Base-by-base conservation (phyloP, 192 early-diverging fungal species). In the Oehlia diaphana region DNA sequence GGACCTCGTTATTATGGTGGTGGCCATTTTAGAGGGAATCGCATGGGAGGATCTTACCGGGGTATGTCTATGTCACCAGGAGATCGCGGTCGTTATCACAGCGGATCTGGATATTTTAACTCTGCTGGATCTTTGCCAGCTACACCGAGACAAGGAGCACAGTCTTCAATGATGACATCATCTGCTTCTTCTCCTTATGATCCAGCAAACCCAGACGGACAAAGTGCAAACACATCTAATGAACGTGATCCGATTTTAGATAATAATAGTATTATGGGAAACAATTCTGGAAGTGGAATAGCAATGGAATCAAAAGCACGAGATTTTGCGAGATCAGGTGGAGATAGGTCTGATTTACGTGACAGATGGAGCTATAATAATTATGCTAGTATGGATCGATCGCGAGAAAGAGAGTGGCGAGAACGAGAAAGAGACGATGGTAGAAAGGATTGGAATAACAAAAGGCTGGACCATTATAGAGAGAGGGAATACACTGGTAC, bases 1-100 rank as follows among this genome's bases (percentile, higher is more conserved):
- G 49, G 53, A 23, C 61, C 71, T 39, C 65, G 33, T 67, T 35
- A 13, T 35, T 16, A 28, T 33, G 39, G 44, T 39, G 23, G 47
- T 73, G 69, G 69, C 2, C 69, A 31, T 39, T 72, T 72, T 42
- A 28, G 71, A 37, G 71, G 71, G 4, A 21, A 23, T 28, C 73
- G 50, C 12, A 61, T 62, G 58, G 37, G 72, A 44, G 72, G 72
- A 16, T 23, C 74, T 21, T 75, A 53, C 28, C 31, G 74, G 28
- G 28, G 53, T 33, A 42, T 61, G 16, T 50, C 74, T 10, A 37
- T 53, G 26, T 62, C 74, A 5, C 61, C 74, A 21, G 69, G 69
- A 71, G 74, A 75, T 35, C 74, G 74, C 14, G 72, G 72, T 14
- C 44, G 74, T 53, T 75, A 75, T 35, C 73, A 75, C 62, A 35